These are phyloP conservation scores for Erythrobasidium hasegawianum DNA, from an alignment of 1,284 basidiomycete genomes.

Conservation along the genomic window DNA sequence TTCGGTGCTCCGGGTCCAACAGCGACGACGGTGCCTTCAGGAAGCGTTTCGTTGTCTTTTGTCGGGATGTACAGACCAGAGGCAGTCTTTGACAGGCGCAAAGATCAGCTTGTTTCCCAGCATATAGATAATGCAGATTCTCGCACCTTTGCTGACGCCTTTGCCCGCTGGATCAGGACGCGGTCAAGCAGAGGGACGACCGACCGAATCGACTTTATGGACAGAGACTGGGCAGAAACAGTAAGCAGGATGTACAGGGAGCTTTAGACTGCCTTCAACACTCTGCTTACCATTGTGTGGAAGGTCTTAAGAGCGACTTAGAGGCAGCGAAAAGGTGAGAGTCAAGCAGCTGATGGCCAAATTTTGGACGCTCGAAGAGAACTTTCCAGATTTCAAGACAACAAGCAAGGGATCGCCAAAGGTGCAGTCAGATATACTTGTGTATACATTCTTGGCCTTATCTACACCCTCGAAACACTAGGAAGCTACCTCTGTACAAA, in stretches of 20 bases:
- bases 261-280: not conserved
- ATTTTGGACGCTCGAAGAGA: no score
- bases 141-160: constrained; percentile 59
- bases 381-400: no score
- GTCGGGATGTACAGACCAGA: constrained; percentile 90
- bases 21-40: constrained; percentile 94
- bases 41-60: constrained; percentile 73
- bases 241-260: not conserved
- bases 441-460: no score
- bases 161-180: constrained; percentile 95
- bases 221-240: constrained; percentile 49
- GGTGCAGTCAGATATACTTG: no score
- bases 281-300: not conserved
- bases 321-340: not conserved
- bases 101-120: not conserved
- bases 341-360: no score
- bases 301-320: not conserved
- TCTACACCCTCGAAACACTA: no score
- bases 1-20: constrained; percentile 87
- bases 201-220: constrained; percentile 91
- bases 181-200: constrained; percentile 91
- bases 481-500: no score
- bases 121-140: not conserved
- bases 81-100: constrained; percentile 74
- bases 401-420: no score